A percentile compares a stretch with the other conserved stretches of the same genome.
Evolutionary conservation across 257 asterid species (phyloP).

Genomic region (Avicennia marina): DNA sequence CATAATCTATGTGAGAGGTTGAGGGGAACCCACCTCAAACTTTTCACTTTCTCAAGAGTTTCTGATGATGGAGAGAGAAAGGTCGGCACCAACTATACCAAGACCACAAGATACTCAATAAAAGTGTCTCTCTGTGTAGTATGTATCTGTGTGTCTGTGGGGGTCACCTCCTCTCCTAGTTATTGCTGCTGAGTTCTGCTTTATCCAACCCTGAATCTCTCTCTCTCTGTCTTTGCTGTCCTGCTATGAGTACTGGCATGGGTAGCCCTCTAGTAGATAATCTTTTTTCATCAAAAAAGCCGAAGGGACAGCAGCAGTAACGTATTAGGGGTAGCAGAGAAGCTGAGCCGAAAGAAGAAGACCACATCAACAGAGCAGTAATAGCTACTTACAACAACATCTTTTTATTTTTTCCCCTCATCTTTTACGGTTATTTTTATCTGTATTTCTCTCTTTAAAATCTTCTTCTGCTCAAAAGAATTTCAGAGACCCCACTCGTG

Average conservation of each 20-base stretch:
- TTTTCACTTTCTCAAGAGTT: constrained; percentile 4
- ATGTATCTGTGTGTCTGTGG: not conserved
- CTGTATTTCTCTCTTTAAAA: constrained; percentile 9
- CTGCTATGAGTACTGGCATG: constrained; percentile 25
- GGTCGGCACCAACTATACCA: not conserved
- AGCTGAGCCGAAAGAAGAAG: not conserved
- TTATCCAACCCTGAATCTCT: not conserved
- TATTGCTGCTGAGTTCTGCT: not conserved
- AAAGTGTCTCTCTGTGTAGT: not conserved
- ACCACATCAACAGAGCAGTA: not conserved
- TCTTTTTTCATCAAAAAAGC: constrained; percentile 31
- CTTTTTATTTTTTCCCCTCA: not conserved
- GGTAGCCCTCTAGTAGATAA: constrained; percentile 21
- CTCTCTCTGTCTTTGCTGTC: constrained; percentile 14
- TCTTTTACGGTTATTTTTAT: not conserved
- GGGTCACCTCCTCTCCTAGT: constrained; percentile 3
- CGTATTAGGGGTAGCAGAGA: too few relatives aligned
- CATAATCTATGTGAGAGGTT: constrained; percentile 26
- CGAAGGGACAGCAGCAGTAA: constrained; percentile 27
- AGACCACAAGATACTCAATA: constrained; percentile 7
- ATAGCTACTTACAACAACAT: not conserved
- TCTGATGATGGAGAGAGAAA: constrained; percentile 14
- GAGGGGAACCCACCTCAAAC: constrained; percentile 28
- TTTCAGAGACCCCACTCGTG: constrained; percentile 35
- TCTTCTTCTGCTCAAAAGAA: constrained; percentile 30